Base-by-base conservation (phyloP, 75 land plant genomes). In the Pinus albicaulis region DNA sequence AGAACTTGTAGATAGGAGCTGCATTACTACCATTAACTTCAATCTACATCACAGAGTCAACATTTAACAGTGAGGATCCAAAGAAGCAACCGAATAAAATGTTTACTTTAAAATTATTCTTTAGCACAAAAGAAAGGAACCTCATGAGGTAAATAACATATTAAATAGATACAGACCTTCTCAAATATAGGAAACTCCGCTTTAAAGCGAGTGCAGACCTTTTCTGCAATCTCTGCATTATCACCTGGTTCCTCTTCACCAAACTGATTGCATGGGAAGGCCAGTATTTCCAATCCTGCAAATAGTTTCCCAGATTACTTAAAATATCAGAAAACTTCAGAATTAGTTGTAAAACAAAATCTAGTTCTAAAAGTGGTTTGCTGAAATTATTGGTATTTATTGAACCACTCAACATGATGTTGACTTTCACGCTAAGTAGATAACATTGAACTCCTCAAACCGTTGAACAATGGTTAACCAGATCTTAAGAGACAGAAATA, bases 261-360 rank as follows among this genome's bases (percentile, higher is more conserved):
- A 85, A 95, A 95, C 71, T 95, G 98, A 74, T 95, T 95, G 84
- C 97, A 93, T 10, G 98, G 98, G 68, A 95, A 95, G 41, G 97
- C 98, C 48, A 95, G 76, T 14, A 95, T 89, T 75, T 88, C 92
- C 41, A 90, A 81, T 19, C 82, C 92, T 90, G 84, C 76, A 48
- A 48, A 48, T 48, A 8, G 11, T 48, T 48, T 48, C 53, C 53
- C 53, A 48, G 53, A 48, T 11, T 48, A 48, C 53, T 48, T 48
- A 11, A 48, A 11, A 48, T 48, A 48, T 48, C 53, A 48, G 11
- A 48, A 8, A 8, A 48, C 11, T 48, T 48, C 12, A 11, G 53
- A 10, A 48, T 48, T 10, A 48, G 53, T 48, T 48, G 53, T 48
- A 48, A 48, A 48, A 48, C 53, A 10, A 48, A 48, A 48, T 48